Conservation (phyloP, 2,329 filamentous ascomycete species). For the Paracorniculantispora psalliotae region DNA sequence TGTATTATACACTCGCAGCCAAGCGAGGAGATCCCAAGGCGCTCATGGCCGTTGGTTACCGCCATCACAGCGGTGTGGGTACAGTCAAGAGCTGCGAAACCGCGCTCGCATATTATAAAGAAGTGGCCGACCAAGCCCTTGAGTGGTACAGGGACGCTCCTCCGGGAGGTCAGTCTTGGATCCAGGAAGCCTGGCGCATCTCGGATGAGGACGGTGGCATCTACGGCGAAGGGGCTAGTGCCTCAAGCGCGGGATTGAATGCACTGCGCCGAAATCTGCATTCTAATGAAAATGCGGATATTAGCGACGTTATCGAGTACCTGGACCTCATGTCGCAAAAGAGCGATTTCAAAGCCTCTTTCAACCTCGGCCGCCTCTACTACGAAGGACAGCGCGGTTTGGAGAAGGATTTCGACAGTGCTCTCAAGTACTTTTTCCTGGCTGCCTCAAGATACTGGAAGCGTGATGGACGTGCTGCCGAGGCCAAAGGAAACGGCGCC, state of each 20-base stretch:
- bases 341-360: constrained; percentile 81
- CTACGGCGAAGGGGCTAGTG: constrained; percentile 92
- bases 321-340: constrained; percentile 86
- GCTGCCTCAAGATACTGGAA: constrained; percentile 79
- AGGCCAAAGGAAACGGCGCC: constrained; percentile 63
- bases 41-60: constrained; percentile 89
- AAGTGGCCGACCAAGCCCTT: constrained; percentile 89
- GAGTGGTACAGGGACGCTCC: constrained; percentile 83
- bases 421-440: constrained; percentile 74
- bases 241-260: constrained; percentile 78
- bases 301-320: constrained; percentile 94
- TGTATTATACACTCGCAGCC: constrained; percentile 94
- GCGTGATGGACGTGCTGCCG: constrained; percentile 67
- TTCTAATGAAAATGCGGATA: constrained; percentile 76
- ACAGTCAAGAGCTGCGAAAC: constrained; percentile 80
- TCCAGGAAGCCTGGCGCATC: constrained; percentile 74
- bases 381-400: constrained; percentile 80
- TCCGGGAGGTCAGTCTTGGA: constrained; percentile 76
- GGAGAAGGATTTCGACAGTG: constrained; percentile 65
- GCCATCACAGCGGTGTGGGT: constrained; percentile 80
- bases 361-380: constrained; percentile 78
- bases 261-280: constrained; percentile 68
- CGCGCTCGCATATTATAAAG: constrained; percentile 84
- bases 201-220: constrained; percentile 88
- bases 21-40: constrained; percentile 75